Evolutionary conservation across 2,329 filamentous ascomycete genomes (phyloP).

Genomic region (Venturia effusa): DNA sequence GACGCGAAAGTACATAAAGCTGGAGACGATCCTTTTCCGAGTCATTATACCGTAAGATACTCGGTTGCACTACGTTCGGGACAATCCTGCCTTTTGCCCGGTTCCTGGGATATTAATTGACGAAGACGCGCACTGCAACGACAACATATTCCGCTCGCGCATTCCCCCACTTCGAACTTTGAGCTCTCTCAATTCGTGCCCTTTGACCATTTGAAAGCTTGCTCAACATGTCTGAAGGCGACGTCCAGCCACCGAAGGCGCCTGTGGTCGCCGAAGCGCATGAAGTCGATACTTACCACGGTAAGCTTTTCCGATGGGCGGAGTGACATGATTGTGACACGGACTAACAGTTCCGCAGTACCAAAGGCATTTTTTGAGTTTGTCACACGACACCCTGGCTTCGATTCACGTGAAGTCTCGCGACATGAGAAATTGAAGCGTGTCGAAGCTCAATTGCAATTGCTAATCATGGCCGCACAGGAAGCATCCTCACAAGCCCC

Average conservation of each 20-base stretch:
- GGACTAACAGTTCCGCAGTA: constrained; percentile 5
- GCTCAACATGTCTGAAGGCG: constrained; percentile 34
- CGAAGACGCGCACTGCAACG: background rate
- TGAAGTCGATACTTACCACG: constrained; percentile 59
- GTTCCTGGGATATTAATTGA: background rate
- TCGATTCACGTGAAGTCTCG: background rate
- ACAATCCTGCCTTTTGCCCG: background rate
- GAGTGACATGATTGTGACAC: background rate
- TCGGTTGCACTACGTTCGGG: background rate
- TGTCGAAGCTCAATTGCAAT: background rate
- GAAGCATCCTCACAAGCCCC: constrained; percentile 50
- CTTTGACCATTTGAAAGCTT: background rate
- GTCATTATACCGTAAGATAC: background rate
- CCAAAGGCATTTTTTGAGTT: constrained; percentile 10
- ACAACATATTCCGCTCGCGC: background rate
- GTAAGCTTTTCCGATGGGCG: constrained; percentile 6
- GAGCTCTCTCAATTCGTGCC: background rate
- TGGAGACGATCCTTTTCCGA: background rate
- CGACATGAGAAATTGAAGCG: background rate
- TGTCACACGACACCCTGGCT: background rate
- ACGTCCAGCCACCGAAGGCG: constrained; percentile 25
- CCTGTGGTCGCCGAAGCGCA: constrained; percentile 66
- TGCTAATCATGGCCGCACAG: constrained; percentile 20
- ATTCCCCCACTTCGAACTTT: background rate
- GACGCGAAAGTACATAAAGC: background rate